phyloP scores from a whole-genome alignment of 2,329 filamentous ascomycete species.

The Lachnellula suecica region DNA sequence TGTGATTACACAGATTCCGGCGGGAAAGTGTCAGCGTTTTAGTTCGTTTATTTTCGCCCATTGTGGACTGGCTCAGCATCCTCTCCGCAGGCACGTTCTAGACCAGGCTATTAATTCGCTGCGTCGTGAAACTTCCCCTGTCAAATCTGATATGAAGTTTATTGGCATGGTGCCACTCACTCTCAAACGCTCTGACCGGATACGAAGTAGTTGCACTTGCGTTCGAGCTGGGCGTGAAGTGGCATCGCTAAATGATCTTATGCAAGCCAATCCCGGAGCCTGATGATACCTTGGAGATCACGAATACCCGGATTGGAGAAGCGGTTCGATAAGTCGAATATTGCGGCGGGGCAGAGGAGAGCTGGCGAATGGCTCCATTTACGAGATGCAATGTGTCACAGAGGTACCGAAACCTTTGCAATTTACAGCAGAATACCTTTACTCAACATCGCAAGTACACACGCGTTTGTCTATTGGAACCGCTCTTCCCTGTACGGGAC shows the following conservation, averaged over 20 bases:
- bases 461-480: neutral
- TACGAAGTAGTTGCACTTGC: neutral
- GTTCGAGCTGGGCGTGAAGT: neutral
- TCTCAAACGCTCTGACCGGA: neutral
- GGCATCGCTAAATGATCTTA: neutral
- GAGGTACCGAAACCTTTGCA: too few species aligned
- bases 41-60: slow-evolving; percentile 23
- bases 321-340: neutral
- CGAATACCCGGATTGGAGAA: neutral
- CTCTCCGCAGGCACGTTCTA: slow-evolving; percentile 10
- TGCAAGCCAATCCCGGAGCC: neutral
- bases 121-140: neutral
- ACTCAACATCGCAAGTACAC: too few species aligned
- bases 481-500: neutral
- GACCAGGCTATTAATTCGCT: slow-evolving; percentile 5
- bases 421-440: too few species aligned
- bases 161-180: neutral
- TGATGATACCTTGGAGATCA: neutral
- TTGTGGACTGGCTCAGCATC: slow-evolving; percentile 10
- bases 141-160: neutral
- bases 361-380: neutral
- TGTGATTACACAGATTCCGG: neutral
- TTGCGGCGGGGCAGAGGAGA: neutral
- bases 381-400: neutral
- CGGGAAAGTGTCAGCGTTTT: neutral